Evolutionary conservation across 495 filamentous ascomycete species (phyloP).

Genomic region (Parmelia sp.): DNA sequence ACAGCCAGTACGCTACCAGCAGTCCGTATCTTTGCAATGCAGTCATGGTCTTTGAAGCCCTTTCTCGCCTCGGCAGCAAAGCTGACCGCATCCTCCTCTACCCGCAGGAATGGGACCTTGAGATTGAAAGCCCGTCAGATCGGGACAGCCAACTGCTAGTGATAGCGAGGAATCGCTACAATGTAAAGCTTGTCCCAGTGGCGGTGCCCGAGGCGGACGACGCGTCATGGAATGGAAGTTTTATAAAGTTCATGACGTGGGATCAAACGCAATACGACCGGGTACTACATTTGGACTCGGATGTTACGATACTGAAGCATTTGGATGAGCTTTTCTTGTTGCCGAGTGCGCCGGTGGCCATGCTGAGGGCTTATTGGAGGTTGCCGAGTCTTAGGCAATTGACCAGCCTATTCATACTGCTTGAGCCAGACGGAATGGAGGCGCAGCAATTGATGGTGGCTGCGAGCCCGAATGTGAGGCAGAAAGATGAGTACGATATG

Average conservation of each 20-base stretch:
- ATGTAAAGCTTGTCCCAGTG: slow-evolving; percentile 55
- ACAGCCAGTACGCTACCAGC: slow-evolving; percentile 65
- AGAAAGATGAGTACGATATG: slow-evolving; percentile 55
- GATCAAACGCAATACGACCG: slow-evolving; percentile 62
- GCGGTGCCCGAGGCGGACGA: slow-evolving; percentile 41
- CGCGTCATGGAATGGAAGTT: slow-evolving; percentile 57
- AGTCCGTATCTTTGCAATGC: slow-evolving; percentile 67
- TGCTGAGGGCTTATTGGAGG: slow-evolving; percentile 69
- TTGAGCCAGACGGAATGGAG: slow-evolving; percentile 53
- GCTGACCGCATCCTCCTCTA: slow-evolving; percentile 65
- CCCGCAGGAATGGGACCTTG: slow-evolving; percentile 40
- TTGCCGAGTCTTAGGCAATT: slow-evolving; percentile 48
- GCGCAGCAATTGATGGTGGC: slow-evolving; percentile 47
- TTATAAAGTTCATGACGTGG: slow-evolving; percentile 66
- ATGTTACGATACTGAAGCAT: slow-evolving; percentile 51
- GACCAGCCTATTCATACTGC: slow-evolving; percentile 57
- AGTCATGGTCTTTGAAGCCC: slow-evolving; percentile 64
- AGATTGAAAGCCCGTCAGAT: slow-evolving; percentile 17
- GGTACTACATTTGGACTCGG: slow-evolving; percentile 63
- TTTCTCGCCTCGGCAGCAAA: slow-evolving; percentile 53
- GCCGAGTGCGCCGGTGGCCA: slow-evolving; percentile 52
- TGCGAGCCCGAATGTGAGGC: slow-evolving; percentile 28
- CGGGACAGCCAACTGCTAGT: slow-evolving; percentile 48
- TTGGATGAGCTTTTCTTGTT: slow-evolving; percentile 73
- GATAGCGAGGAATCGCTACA: slow-evolving; percentile 55